Base-by-base conservation (phyloP, 2,329 filamentous ascomycete genomes). In the Microsporum canis region DNA sequence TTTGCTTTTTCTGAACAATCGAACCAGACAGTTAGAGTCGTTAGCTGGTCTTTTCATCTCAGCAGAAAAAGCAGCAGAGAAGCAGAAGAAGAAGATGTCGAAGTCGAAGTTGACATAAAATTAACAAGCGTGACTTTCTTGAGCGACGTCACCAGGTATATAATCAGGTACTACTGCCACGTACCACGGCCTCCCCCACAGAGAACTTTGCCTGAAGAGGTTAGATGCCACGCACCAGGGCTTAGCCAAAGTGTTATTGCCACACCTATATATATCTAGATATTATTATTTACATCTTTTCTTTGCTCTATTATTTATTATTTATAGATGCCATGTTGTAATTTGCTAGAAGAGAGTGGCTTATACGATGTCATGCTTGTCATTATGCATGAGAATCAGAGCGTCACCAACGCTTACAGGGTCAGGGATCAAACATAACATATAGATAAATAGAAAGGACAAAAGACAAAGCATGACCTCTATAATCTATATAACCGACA, bases 1-100 rank as follows among this genome's bases (percentile, higher is more conserved):
- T 53, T 53, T 53, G 49, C 49, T 53, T 53, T 53, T 53, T 53
- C 31, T 34, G 49, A 47, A 53, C 27, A 31, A 29, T 53, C 49
- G 49, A 29, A 47, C 43, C 43, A 27, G 43, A 23, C 23, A 47
- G n/a, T 14, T 2, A 47, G 43, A 47, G 23, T 47, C 43, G 43
- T 29, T 6, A 23, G 27, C 43, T 17, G 43, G n/a, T 10, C n/a
- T 47, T 47, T 10, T 47, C 43, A 47, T 47, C 23, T 47, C 43
- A 47, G 43, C 43, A 27, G 43, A 17, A 27, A 8, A 7, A 17
- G 49, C 49, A 33, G 49, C 27, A n/a, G 49, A 51, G 49, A 12
- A 53, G 49, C 3, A n/a, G 49, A 43, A 53, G 12, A 23, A 10
- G 14, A 6, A 45, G n/a, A 45, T 2, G 47, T 17, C 45, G 45